phyloP scores from a whole-genome alignment of 768 basidiomycete genomes.

The Harrya chromipes region DNA sequence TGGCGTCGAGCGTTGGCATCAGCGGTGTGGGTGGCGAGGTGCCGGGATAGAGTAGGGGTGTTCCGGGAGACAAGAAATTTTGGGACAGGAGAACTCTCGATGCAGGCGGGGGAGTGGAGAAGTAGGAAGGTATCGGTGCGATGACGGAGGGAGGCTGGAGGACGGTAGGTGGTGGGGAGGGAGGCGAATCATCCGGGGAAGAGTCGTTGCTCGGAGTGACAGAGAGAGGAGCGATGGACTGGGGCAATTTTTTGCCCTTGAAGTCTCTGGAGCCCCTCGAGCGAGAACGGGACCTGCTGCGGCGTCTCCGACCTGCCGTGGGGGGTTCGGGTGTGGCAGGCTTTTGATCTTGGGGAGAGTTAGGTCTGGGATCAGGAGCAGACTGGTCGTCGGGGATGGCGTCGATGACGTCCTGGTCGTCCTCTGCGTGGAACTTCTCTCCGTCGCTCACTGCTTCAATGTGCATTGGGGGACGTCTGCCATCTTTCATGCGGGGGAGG shows the following conservation, averaged over 20 bases:
- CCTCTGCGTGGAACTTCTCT: slow-evolving; percentile 52
- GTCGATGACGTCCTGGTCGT: slow-evolving; percentile 20
- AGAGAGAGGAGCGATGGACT: slow-evolving; percentile 44
- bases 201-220: slow-evolving; percentile 59
- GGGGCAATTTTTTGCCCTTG: slow-evolving; percentile 55
- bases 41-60: slow-evolving; percentile 59
- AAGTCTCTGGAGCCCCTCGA: slow-evolving; percentile 67
- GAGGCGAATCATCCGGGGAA: slow-evolving; percentile 57
- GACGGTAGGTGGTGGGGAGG: slow-evolving; percentile 27
- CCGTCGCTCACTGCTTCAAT: slow-evolving; percentile 80
- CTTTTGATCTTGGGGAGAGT: slow-evolving; percentile 28
- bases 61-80: slow-evolving; percentile 51
- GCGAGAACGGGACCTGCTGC: slow-evolving; percentile 65
- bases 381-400: slow-evolving; percentile 5
- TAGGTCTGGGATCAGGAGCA: slow-evolving; percentile 23
- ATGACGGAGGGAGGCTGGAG: slow-evolving; percentile 30
- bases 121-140: slow-evolving; percentile 59
- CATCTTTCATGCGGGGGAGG: slow-evolving; percentile 88
- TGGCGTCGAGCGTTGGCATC: slow-evolving; percentile 73
- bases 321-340: slow-evolving; percentile 42
- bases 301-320: slow-evolving; percentile 51
- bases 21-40: slow-evolving; percentile 60
- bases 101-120: slow-evolving; percentile 38
- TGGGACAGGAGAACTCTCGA: slow-evolving; percentile 43
- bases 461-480: slow-evolving; percentile 84